Base-by-base conservation (phyloP, 1,284 basidiomycete genomes). In the Agroathelia rolfsii region DNA sequence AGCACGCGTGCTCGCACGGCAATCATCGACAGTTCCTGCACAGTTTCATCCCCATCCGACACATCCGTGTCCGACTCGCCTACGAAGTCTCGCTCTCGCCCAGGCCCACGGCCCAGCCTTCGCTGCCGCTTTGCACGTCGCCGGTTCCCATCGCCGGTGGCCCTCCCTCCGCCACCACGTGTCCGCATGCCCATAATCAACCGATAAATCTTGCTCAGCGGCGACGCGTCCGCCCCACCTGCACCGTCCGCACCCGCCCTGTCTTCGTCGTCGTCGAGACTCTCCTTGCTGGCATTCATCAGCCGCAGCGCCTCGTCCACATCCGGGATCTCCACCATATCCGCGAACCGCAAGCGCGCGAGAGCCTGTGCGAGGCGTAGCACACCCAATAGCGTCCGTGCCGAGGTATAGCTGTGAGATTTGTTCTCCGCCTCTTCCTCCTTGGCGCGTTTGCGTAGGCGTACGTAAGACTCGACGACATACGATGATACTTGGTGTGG, bases 251-350 rank as follows among this genome's bases (percentile, higher is more conserved):
- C 60, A 18, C 74, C 75, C 5, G 56, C 57, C 15, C 73, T 72
- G 12, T 81, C 75, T 33, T 76, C 72, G 25, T 93, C 86, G 29
- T 89, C 84, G 41, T 78, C 69, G 45, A 98, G 62, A 47, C 77
- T 86, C 46, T 87, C 84, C 58, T 98, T 98, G 60, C 84, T 89
- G 41, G 88, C 89, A 43, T 94, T 89, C 87, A 98, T 96, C 41
- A 99, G 64, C 21, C 95, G 78, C 37, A 99, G 63, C 2, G 95
- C 95, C 61, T 98, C 95, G 53, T 98, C 92, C 4, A 99, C 93
- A 52, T 99, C 95, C 32, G 73, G 70, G 38, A 80, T 73, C 31
- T 79, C 77, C 17, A 98, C 95, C 6, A 61, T 59, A 45, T 81
- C 73, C 30, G 85, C 76, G 59, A 84, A 87, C 14, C 94, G 76